A percentile compares a stretch with the other conserved stretches of the same genome.
Evolutionary conservation across 2,329 filamentous ascomycete genomes (phyloP).

Genomic region (Aspergillaceae sp.): DNA sequence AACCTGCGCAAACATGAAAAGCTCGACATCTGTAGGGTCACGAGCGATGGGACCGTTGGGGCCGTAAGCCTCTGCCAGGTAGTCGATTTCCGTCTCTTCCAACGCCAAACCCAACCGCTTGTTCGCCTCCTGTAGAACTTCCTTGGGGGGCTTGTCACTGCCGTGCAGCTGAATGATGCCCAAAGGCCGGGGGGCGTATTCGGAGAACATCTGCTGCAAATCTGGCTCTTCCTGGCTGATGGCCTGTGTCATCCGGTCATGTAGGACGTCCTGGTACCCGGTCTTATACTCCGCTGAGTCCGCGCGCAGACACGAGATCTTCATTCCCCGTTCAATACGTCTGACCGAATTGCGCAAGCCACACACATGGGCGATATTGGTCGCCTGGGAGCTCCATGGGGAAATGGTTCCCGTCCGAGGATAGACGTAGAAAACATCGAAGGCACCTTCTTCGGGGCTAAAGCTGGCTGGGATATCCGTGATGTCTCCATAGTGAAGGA

Average conservation of each 20-base stretch:
- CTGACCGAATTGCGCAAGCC: constrained; percentile 62
- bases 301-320: constrained; percentile 56
- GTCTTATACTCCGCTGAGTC: constrained; percentile 49
- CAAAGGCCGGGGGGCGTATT: constrained; percentile 56
- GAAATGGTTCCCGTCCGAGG: constrained; percentile 77
- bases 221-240: constrained; percentile 61
- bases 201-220: constrained; percentile 68
- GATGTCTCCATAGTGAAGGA: constrained; percentile 54
- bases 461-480: constrained; percentile 37
- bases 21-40: constrained; percentile 78
- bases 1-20: constrained; percentile 99
- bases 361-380: constrained; percentile 86
- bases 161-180: constrained; percentile 67
- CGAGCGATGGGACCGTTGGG: constrained; percentile 50
- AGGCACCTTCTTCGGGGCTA: constrained; percentile 42
- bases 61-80: constrained; percentile 77
- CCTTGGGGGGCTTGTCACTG: constrained; percentile 55
- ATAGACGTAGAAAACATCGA: constrained; percentile 60
- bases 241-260: constrained; percentile 94
- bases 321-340: constrained; percentile 79
- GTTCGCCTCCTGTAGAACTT: constrained; percentile 75
- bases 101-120: constrained; percentile 74
- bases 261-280: constrained; percentile 57
- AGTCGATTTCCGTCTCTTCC: constrained; percentile 82
- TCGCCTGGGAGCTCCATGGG: constrained; percentile 95